phyloP scores from a whole-genome alignment of 1,139 yeast genomes.

The Yamadazyma epiphylla region DNA sequence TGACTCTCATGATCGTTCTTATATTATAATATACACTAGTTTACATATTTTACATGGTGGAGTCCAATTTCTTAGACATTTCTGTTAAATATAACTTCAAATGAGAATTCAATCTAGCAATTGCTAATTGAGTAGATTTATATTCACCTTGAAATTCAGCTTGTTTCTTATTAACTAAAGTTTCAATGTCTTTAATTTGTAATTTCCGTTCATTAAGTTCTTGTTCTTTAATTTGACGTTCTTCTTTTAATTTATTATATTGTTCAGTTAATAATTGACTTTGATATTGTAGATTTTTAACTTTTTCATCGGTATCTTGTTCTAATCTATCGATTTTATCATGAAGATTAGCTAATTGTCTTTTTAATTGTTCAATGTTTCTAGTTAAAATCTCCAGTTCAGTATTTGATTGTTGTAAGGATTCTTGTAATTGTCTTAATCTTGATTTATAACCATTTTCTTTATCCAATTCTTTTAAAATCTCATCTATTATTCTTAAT shows the following conservation, averaged over 20 bases:
- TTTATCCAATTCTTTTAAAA: constrained; percentile 47
- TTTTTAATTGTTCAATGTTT: constrained; percentile 44
- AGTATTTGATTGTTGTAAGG: constrained; percentile 41
- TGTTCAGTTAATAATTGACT: constrained; percentile 45
- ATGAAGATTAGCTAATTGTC: constrained; percentile 50
- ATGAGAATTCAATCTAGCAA: constrained; percentile 38
- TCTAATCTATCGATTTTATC: constrained; percentile 52
- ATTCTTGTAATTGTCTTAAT: constrained; percentile 41
- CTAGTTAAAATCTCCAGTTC: constrained; percentile 48
- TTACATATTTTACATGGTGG: background rate
- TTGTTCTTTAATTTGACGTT: constrained; percentile 49
- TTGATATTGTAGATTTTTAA: constrained; percentile 17
- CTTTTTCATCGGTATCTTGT: constrained; percentile 46
- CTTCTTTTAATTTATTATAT: constrained; percentile 46
- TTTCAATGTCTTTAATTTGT: constrained; percentile 46
- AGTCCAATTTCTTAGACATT: constrained; percentile 13
- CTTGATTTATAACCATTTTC: constrained; percentile 42
- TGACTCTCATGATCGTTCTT: background rate
- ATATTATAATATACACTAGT: constrained; percentile 1
- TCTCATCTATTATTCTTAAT: constrained; percentile 54
- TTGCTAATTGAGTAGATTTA: constrained; percentile 50
- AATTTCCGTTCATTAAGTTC: constrained; percentile 48
- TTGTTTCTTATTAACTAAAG: constrained; percentile 39
- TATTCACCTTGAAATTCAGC: constrained; percentile 51
- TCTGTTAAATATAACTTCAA: constrained; percentile 13